phyloP scores from a whole-genome alignment of 1,139 yeast genomes.

The Meyerozyma athensensis region DNA sequence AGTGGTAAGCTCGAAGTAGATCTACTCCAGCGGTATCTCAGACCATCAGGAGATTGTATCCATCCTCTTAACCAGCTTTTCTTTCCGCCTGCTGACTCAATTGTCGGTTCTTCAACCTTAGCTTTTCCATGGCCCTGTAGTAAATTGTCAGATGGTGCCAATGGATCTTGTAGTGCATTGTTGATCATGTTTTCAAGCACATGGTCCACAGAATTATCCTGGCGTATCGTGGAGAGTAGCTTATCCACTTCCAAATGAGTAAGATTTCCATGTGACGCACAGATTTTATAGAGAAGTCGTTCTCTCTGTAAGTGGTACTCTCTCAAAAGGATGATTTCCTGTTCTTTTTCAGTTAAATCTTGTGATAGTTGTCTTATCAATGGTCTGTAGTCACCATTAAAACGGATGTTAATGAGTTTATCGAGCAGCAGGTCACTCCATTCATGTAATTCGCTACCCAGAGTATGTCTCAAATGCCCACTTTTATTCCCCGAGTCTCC shows the following conservation, averaged over 20 bases:
- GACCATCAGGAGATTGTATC: not conserved
- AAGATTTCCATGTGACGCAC: not conserved
- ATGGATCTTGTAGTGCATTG: not conserved
- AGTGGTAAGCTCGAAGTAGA: not conserved
- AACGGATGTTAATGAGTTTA: not conserved
- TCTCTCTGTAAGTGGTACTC: not conserved
- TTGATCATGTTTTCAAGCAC: not conserved
- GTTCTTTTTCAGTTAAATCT: constrained; percentile 1
- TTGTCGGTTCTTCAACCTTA: too few species aligned
- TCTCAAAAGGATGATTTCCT: not conserved
- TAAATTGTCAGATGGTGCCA: too few species aligned
- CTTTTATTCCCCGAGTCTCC: not conserved
- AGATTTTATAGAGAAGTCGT: not conserved
- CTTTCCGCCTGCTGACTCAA: not conserved
- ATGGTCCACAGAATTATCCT: not conserved
- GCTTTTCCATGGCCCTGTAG: too few species aligned
- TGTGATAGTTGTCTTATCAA: not conserved
- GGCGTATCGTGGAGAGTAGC: not conserved
- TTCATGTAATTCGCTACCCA: not conserved
- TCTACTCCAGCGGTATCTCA: not conserved
- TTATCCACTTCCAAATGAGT: not conserved
- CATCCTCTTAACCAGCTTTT: not conserved
- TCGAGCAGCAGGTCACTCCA: not conserved
- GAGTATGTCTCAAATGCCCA: not conserved
- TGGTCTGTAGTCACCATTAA: not conserved